Conservation (phyloP, 768 basidiomycete species). For the Leccinum arenicola region DNA sequence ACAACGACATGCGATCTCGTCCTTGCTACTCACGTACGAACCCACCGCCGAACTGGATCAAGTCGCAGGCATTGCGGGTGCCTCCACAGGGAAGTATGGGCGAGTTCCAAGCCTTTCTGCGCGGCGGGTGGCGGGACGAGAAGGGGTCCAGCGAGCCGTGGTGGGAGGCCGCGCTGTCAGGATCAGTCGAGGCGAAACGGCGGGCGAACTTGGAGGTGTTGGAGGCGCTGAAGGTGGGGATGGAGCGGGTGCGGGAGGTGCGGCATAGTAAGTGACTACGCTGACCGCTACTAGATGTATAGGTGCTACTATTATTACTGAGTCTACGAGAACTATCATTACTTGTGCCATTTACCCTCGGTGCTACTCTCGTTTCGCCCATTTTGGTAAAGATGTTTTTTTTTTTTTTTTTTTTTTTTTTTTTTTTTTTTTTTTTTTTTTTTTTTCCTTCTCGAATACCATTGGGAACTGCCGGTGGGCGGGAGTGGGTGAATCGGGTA, state of each 20-base stretch:
- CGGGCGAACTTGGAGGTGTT: conserved; percentile 24
- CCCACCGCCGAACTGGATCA: conserved; percentile 28
- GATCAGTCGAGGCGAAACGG: conserved; percentile 40
- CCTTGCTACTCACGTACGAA: conserved; percentile 31
- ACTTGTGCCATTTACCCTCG: background rate
- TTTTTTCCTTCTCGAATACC: no score
- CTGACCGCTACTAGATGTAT: background rate
- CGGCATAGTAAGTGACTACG: background rate
- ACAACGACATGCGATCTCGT: background rate
- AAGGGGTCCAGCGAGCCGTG: conserved; percentile 49
- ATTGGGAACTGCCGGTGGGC: no score
- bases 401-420: no score
- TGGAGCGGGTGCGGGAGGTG: conserved; percentile 22
- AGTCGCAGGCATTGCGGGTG: conserved; percentile 23
- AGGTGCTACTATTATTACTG: background rate
- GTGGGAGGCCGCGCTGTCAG: conserved; percentile 65
- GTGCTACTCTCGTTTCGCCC: no score
- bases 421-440: no score
- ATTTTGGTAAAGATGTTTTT: background rate
- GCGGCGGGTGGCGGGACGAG: conserved; percentile 56
- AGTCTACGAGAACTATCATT: background rate
- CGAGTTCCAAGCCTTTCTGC: conserved; percentile 40
- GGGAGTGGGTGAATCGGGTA: no score
- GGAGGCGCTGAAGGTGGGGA: conserved; percentile 18
- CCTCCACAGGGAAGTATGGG: conserved; percentile 21